These are phyloP conservation scores for Limnanthes douglasii DNA, from an alignment of 345 rosid genomes.

Conservation along the genomic window DNA sequence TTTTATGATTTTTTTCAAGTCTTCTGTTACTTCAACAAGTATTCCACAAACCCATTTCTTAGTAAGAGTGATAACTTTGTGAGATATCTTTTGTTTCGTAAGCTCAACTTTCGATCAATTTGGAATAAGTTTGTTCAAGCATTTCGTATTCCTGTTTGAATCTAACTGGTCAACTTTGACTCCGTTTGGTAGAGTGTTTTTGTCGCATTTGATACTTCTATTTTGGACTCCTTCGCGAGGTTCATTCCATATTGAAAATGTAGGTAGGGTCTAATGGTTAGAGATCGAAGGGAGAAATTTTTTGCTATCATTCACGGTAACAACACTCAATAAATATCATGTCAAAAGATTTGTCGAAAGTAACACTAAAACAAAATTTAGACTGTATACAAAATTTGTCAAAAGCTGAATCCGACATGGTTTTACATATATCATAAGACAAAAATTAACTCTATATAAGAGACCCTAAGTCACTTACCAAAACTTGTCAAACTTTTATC, in stretches of 20 bases:
- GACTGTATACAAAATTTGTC: too few relatives aligned
- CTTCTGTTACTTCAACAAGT: constrained; percentile 44
- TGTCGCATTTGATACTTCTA: constrained; percentile 8
- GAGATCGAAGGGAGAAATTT: constrained; percentile 18
- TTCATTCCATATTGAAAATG: constrained; percentile 15
- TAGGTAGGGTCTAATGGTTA: constrained; percentile 10
- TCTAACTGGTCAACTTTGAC: constrained; percentile 9
- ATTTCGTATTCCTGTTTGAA: constrained; percentile 17
- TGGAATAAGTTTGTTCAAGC: constrained; percentile 8
- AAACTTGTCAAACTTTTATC: too few relatives aligned
- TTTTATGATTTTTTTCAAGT: too few relatives aligned
- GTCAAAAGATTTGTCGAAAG: too few relatives aligned
- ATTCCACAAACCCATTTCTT: constrained; percentile 87
- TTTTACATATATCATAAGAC: too few relatives aligned
- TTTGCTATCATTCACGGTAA: constrained; percentile 14
- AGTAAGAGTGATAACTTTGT: constrained; percentile 14
- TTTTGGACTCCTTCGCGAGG: constrained; percentile 13
- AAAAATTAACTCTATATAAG: too few relatives aligned
- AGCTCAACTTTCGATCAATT: constrained; percentile 22
- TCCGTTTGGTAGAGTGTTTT: constrained; percentile 22
- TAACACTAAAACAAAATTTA: too few relatives aligned
- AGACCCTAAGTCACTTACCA: too few relatives aligned
- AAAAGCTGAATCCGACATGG: too few relatives aligned
- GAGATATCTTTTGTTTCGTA: constrained; percentile 11
- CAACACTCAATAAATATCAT: too few relatives aligned